Evolutionary conservation across 2,329 filamentous ascomycete genomes (phyloP), one percentile per base, ranked within the genome.

Genomic region (Ambrosiella beaveri): DNA sequence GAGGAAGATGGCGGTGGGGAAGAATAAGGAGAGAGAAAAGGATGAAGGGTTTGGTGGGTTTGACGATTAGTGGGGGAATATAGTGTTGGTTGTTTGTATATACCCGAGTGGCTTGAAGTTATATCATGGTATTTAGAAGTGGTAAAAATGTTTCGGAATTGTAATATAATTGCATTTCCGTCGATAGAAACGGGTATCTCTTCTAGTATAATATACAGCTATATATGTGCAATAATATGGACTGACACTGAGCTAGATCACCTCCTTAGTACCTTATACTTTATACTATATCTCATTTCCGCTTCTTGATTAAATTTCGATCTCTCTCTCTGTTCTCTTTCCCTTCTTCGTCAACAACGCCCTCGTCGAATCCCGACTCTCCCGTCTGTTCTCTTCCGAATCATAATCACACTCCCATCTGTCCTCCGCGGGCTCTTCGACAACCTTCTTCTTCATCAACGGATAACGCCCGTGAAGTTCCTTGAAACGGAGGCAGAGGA

Each of bases 401-500:
- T 52, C 45, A 19, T 19, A 37, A 11, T 41, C 39, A 1, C 41
- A 45, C 12, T 38, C 37, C 7, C 15, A 19, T 12, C 35, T 13
- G 15, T 7, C 36, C 40, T 54, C 50, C 27, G 37, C 44, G 12
- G n/a, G 27, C 15, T 40, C 45, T 2, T 40, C 6, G 12, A 37
- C 52, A 37, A 39, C 37, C 13, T 51, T 50, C 41, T 57, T 61
- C 44, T 58, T 61, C 45, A 57, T 57, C 13, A 61, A 39, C 12
- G 59, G 59, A 9, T 59, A 51, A 13, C 49, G 57, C 17, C 59
- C 59, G 27, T 61, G 56, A 13, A 70, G 64, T 71, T 93, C 87
- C 62, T 77, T 77, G 71, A 80, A 87, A 47, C 83, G 75, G 74
- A 91, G 76, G 39, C 72, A 63, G 12, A 80, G 61, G 66, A 91